Conservation (phyloP, 2,329 filamentous ascomycete species). For the Xylariaceae sp. region DNA sequence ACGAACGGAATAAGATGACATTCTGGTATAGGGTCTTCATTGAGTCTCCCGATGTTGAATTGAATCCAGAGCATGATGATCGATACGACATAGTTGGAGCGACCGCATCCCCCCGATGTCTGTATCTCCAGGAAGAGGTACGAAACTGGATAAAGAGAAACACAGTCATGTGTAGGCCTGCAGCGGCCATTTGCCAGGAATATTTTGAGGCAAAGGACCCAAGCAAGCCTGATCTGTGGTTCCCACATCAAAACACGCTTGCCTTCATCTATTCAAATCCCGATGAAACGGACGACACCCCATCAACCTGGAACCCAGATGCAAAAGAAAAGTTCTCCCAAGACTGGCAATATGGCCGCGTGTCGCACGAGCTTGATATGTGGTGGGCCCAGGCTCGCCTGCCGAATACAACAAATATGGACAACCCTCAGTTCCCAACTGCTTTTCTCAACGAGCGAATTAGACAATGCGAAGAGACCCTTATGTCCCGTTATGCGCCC, state of each 20-base stretch:
- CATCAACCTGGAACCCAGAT: slow-evolving; percentile 49
- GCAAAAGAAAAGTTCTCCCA: slow-evolving; percentile 55
- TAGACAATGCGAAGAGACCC: slow-evolving; percentile 55
- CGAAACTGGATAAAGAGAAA: slow-evolving; percentile 61
- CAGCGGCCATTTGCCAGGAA: slow-evolving; percentile 50
- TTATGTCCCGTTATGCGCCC: slow-evolving; percentile 52
- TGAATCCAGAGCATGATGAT: slow-evolving; percentile 44
- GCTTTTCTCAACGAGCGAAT: slow-evolving; percentile 56
- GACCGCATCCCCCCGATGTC: slow-evolving; percentile 51
- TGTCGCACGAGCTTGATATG: slow-evolving; percentile 60
- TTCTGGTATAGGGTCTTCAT: slow-evolving; percentile 66
- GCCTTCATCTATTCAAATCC: slow-evolving; percentile 53
- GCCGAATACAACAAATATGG: slow-evolving; percentile 57
- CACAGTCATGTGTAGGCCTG: slow-evolving; percentile 54
- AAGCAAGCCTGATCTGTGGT: slow-evolving; percentile 45
- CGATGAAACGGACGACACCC: slow-evolving; percentile 41
- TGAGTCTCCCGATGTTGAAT: slow-evolving; percentile 45
- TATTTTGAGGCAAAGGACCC: slow-evolving; percentile 50
- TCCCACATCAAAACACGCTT: slow-evolving; percentile 48
- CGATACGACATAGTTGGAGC: slow-evolving; percentile 48
- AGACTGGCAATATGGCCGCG: slow-evolving; percentile 55
- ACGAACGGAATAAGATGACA: slow-evolving; percentile 65
- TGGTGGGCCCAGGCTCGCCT: slow-evolving; percentile 62
- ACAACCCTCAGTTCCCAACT: slow-evolving; percentile 56
- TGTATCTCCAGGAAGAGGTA: slow-evolving; percentile 57